Conservation (phyloP, 345 rosid genomes). For the Arabidopsis thaliana region TAIR10.1 NC_003075.7:11988501-11989000, state of each 20-base stretch:
- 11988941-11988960: constrained; percentile 17
- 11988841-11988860: background rate
- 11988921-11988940: constrained; percentile 20
- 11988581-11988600: background rate
- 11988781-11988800: constrained; percentile 16
- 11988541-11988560: constrained; percentile 12
- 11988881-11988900: background rate
- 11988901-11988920: constrained; percentile 7
- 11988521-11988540: background rate
- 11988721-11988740: constrained; percentile 16
- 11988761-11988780: background rate
- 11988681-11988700: background rate
- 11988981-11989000: constrained; percentile 29
- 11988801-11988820: constrained; percentile 6
- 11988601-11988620: constrained; percentile 2
- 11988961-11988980: background rate
- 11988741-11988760: background rate
- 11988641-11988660: background rate
- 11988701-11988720: background rate
- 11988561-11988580: background rate
- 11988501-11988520: too few relatives aligned
- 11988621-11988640: background rate
- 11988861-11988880: background rate
- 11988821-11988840: background rate
- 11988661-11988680: constrained; percentile 28